Base-by-base conservation (phyloP, 2,329 filamentous ascomycete species). In the Drechslerella dactyloides region DNA sequence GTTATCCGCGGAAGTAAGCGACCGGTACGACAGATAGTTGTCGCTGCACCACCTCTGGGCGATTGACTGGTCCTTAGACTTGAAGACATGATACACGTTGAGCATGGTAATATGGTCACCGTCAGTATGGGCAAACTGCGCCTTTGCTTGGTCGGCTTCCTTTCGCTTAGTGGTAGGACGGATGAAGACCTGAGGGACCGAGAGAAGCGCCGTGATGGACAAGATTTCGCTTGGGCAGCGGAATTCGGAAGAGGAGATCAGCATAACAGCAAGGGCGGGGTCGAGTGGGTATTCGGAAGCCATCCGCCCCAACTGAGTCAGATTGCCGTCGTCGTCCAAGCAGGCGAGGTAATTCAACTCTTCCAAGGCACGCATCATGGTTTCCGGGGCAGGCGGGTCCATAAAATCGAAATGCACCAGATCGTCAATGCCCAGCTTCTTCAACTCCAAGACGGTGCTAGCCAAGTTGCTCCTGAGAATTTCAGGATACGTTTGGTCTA, bases 171-270 rank as follows among this genome's bases (percentile, higher is more conserved):
- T 87, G 54, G 90, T 89, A 0, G 94, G 94, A 7, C 94, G 90
- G 30, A 96, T 86, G 79, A 96, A 99, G 70, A 97, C 87, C 79
- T 97, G 91, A 0, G 94, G 94, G 10, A 97, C 94, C 0, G 93
- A 97, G 19, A 99, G 86, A 10, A 99, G 86, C 0, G 94, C 90
- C 0, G 93, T 96, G 76, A 99, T 90, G 46, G 94, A 97, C 13
- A 99, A 85, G 44, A 99, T 94, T 82, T 99, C 94, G 80, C 97
- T 97, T 51, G 93, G 96, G 84, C 94, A 99, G 82, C 94, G 96
- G 81, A 99, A 99, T 78, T 99, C 94, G 10, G 94, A 93, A 6
- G 93, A 96, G 10, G 90, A 93, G 79, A 99, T 97, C 66, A 99
- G 85, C 94, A 99, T 97, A 74, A 99, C 96, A 0, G 94, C 94